phyloP scores from a whole-genome alignment of 192 early-diverging fungal species.

The Backusella macrospora region DNA sequence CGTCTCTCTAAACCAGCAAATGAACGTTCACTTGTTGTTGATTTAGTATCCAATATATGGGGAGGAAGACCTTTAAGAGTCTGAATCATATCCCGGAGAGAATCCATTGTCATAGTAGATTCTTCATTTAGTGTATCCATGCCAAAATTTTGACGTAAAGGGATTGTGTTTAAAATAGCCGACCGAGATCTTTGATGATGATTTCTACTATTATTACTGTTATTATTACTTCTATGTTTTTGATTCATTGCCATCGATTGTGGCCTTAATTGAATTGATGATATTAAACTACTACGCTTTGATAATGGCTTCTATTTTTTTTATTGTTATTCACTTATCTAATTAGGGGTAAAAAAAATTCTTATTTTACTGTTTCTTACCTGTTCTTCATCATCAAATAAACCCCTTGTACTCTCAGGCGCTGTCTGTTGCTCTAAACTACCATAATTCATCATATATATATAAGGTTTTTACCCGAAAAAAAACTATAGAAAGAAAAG shows the following conservation, averaged over 20 bases:
- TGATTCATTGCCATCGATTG: background rate
- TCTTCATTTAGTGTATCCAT: slow-evolving; percentile 38
- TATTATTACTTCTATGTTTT: background rate
- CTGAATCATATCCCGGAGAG: slow-evolving; percentile 56
- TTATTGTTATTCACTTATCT: background rate
- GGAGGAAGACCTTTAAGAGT: slow-evolving; percentile 52
- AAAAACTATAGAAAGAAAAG: background rate
- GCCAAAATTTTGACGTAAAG: slow-evolving; percentile 19
- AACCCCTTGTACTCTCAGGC: slow-evolving; percentile 44
- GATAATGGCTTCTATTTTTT: background rate
- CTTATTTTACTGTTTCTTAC: background rate
- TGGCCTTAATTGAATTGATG: slow-evolving; percentile 3
- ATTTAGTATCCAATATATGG: background rate
- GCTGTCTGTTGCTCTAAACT: slow-evolving; percentile 43
- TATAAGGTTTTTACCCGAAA: background rate
- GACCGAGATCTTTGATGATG: slow-evolving; percentile 34
- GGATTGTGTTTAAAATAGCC: slow-evolving; percentile 26
- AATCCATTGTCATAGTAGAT: slow-evolving; percentile 45
- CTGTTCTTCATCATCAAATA: slow-evolving; percentile 35
- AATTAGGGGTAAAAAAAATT: background rate
- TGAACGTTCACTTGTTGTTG: background rate
- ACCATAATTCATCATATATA: slow-evolving; percentile 20
- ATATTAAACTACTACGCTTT: background rate
- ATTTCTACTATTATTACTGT: too few species aligned
- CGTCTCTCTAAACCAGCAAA: slow-evolving; percentile 14